These are phyloP conservation scores for Pulicaria dysenterica DNA, from an alignment of 129 eudicot species.

Conservation along the genomic window DNA sequence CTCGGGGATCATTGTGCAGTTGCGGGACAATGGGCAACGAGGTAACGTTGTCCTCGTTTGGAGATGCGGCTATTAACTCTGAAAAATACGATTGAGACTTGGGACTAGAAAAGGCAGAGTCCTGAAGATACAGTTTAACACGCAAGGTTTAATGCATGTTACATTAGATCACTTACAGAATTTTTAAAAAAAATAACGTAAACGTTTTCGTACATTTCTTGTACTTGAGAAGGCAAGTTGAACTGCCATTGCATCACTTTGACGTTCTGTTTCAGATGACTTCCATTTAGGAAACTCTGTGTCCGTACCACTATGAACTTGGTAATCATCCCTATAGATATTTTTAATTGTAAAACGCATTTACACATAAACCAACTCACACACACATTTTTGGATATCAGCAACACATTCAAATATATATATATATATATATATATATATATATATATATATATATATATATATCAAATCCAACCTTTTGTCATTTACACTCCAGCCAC, in stretches of 20 bases:
- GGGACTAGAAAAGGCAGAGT: conserved; percentile 58
- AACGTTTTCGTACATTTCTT: conserved; percentile 48
- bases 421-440: neutral
- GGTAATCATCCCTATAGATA: conserved; percentile 59
- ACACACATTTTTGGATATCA: too few relatives aligned
- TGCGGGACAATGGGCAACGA: conserved; percentile 65
- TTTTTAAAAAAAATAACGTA: neutral
- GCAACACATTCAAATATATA: too few relatives aligned
- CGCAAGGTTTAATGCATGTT: conserved; percentile 23
- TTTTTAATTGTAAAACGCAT: conserved; percentile 24
- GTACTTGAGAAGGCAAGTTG: conserved; percentile 88
- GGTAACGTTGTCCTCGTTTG: conserved; percentile 35
- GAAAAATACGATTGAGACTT: conserved; percentile 80
- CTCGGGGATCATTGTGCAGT: conserved; percentile 64
- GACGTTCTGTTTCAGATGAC: conserved; percentile 76
- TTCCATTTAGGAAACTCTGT: conserved; percentile 33
- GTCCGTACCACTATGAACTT: conserved; percentile 43
- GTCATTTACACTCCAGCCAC: conserved; percentile 90
- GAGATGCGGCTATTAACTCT: conserved; percentile 75
- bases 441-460: neutral
- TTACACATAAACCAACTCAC: neutral
- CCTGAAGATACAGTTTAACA: conserved; percentile 38
- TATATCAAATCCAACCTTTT: conserved; percentile 54
- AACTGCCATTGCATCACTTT: conserved; percentile 89
- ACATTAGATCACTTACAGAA: neutral